Evolutionary conservation across 306 rosid species (phyloP), one percentile per base, ranked within the genome.

Genomic region (Begonia fuchsioides): DNA sequence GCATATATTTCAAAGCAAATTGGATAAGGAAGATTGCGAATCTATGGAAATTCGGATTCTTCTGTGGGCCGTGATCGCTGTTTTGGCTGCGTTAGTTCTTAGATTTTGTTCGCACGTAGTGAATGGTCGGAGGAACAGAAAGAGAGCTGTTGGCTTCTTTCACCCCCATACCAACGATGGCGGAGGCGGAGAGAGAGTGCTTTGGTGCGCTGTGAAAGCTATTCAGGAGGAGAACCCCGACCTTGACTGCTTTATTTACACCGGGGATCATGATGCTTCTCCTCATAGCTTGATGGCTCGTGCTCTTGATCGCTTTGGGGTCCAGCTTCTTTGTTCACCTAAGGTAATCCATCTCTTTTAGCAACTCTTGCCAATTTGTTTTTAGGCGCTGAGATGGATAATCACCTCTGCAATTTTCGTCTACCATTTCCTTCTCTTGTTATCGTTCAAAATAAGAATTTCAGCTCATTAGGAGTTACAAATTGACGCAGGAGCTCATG

Each of bases 131-230:
- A 39, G 63, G 43, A 76, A 32, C 61, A 72, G 79, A 38, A 76
- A 77, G 57, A 68, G 38, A 18, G 90, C 87, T 16, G 66, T 90
- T n/a, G 95, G 73, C 1, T 90, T 84, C 85, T 85, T 90, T 76
- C 95, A 90, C 51, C 98, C 95, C 3, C 85, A 71, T 72, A 85
- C 98, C 63, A 85, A 85, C 63, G 82, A 85, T 61, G 92, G 81
- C 9, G 95, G 92, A 39, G 98, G 95, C 10, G 87, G 98, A 5
- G 98, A 90, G 58, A 66, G 92, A 54, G 95, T 90, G 10, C 68
- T 90, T 5, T 90, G 98, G 98, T 85, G 95, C 55, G 87, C 87
- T 43, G 83, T 90, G 40, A 90, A 71, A 77, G 87, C 81, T 46
- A 44, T 85, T 55, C 94, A 90, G 54, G 95, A 85, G 4, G 76